Percentiles rank a stretch among this genome's conserved stretches.
Conservation (phyloP, 129 eudicot genomes). For the Flaveria sonorensis region DNA sequence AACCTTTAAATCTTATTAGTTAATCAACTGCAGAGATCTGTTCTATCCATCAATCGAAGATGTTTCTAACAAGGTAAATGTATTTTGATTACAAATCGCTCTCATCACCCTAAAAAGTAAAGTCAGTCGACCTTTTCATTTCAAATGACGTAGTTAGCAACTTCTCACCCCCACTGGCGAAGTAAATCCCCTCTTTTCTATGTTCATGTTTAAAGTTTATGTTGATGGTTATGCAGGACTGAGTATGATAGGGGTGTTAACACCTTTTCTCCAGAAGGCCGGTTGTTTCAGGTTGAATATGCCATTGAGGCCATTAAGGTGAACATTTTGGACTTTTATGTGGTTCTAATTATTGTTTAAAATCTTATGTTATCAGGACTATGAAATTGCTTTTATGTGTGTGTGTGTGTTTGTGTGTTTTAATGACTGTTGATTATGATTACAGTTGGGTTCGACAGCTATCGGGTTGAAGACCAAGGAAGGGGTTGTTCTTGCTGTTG, state of each 20-base stretch:
- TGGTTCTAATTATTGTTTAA: background rate
- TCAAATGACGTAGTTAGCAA: no score
- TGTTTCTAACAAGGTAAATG: constrained; percentile 80
- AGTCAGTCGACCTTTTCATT: no score
- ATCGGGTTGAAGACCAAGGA: constrained; percentile 87
- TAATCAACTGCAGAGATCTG: constrained; percentile 31
- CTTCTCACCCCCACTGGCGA: no score
- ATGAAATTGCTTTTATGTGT: no score
- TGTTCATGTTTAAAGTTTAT: background rate
- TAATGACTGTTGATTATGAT: background rate
- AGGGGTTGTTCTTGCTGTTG: constrained; percentile 92
- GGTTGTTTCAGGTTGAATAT: constrained; percentile 95
- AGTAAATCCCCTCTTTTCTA: no score
- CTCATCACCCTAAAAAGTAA: no score
- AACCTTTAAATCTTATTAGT: no score
- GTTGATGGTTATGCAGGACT: constrained; percentile 51
- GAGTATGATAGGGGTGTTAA: constrained; percentile 98
- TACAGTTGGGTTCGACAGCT: constrained; percentile 92
- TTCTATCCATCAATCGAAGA: constrained; percentile 34
- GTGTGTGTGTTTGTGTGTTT: no score
- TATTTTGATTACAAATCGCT: background rate
- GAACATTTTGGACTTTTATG: background rate
- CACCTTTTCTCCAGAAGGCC: constrained; percentile 95
- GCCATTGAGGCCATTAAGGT: constrained; percentile 98
- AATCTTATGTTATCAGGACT: no score